These are phyloP conservation scores for Trichoderma virens DNA, from an alignment of 495 filamentous ascomycete species.

Conservation along the genomic window DNA sequence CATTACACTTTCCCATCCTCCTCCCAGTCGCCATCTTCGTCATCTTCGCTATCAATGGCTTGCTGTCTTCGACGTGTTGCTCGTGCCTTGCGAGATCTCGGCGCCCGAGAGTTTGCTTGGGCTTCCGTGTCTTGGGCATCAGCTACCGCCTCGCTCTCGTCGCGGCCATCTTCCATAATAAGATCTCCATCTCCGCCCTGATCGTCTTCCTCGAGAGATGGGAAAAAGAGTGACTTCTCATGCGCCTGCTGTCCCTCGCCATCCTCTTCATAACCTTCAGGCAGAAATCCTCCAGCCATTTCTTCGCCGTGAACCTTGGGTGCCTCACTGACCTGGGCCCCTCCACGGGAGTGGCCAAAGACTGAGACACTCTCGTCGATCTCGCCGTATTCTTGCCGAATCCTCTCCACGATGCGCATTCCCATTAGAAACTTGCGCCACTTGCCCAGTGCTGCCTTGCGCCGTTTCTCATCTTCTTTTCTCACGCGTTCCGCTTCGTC, in stretches of 20 bases:
- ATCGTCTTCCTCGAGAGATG: constrained; percentile 27
- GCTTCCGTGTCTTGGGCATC: not conserved
- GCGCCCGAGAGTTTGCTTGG: not conserved
- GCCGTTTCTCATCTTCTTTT: constrained; percentile 76
- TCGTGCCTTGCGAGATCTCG: constrained; percentile 19
- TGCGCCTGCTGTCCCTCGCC: constrained; percentile 19
- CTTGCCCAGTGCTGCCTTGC: constrained; percentile 61
- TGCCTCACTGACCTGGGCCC: constrained; percentile 15
- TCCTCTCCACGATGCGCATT: constrained; percentile 69
- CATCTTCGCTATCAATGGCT: not conserved
- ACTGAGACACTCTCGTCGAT: constrained; percentile 33
- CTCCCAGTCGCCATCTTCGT: not conserved
- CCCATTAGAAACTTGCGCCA: constrained; percentile 89
- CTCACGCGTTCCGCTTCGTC: constrained; percentile 71
- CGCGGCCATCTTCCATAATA: constrained; percentile 23
- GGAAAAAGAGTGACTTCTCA: constrained; percentile 34
- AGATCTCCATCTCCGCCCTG: constrained; percentile 25
- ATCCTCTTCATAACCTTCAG: constrained; percentile 38
- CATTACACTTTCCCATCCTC: not conserved
- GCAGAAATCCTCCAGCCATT: constrained; percentile 49
- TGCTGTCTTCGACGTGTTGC: no score
- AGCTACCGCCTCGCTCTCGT: constrained; percentile 11
- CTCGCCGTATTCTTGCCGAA: constrained; percentile 71
- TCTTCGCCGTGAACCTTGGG: constrained; percentile 30
- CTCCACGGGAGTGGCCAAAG: constrained; percentile 25